phyloP scores from a whole-genome alignment of 2,329 filamentous ascomycete species.

The Amauroascus niger region DNA sequence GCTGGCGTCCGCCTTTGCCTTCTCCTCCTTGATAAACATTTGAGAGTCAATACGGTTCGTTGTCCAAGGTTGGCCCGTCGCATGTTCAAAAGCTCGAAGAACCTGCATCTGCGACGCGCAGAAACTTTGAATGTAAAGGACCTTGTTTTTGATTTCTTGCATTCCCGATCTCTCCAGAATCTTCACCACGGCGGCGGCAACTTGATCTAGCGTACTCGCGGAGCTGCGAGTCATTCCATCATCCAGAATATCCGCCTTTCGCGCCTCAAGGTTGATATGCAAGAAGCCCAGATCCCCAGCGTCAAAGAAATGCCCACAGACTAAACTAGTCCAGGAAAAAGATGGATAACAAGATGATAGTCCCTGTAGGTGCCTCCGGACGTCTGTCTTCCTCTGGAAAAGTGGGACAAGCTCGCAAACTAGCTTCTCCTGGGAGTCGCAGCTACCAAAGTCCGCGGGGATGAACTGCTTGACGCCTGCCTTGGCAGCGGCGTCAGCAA shows the following conservation, averaged over 20 bases:
- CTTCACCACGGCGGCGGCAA: conserved; percentile 8
- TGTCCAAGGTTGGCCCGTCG: background rate
- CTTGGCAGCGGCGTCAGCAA: conserved; percentile 7
- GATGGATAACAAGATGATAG: background rate
- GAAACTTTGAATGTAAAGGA: conserved; percentile 13
- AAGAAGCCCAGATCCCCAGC: background rate
- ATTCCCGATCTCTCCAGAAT: conserved; percentile 4
- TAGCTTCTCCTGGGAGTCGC: conserved; percentile 11
- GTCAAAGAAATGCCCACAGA: conserved; percentile 12
- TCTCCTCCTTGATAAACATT: conserved; percentile 7
- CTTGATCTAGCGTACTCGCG: conserved; percentile 6
- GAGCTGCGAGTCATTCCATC: conserved; percentile 7
- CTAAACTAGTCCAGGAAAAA: conserved; percentile 11
- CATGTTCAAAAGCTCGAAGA: conserved; percentile 6
- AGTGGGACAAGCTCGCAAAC: conserved; percentile 7
- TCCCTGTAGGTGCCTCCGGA: conserved; percentile 4
- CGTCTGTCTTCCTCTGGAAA: conserved; percentile 7
- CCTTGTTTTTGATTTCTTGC: conserved; percentile 7
- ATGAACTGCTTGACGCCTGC: conserved; percentile 13
- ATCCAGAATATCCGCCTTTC: conserved; percentile 9
- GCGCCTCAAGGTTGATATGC: conserved; percentile 2
- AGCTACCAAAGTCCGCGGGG: conserved; percentile 12
- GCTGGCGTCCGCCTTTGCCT: background rate
- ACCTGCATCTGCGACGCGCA: conserved; percentile 11
- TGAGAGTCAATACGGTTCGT: background rate